Percentiles rank a stretch among this genome's conserved stretches.
Evolutionary conservation across 441 rosid species (phyloP).

Genomic region (Aleurites moluccanus): DNA sequence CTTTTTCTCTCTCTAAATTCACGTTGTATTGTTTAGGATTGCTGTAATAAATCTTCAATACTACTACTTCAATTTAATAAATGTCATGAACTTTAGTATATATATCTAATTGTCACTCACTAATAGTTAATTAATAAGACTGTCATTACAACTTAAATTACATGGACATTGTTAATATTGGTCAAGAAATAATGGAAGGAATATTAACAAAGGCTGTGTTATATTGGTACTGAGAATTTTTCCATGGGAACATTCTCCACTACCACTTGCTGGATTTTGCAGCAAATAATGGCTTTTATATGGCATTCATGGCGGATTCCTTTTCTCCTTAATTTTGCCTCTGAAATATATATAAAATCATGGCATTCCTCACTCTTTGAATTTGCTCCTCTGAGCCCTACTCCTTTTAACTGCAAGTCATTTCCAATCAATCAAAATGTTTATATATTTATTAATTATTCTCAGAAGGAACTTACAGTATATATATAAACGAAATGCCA

Average conservation of each 20-base stretch:
- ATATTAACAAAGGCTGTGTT: too few relatives aligned
- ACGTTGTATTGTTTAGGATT: conserved; percentile 17
- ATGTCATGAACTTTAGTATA: not conserved
- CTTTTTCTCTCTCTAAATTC: not conserved
- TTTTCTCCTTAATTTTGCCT: too few relatives aligned
- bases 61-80: not conserved
- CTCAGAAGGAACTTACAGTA: not conserved
- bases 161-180: too few relatives aligned
- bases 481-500: not conserved
- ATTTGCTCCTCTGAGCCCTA: not conserved
- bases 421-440: not conserved
- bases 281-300: too few relatives aligned
- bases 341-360: not conserved
- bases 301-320: too few relatives aligned
- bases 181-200: too few relatives aligned
- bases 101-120: not conserved
- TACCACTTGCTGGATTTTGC: too few relatives aligned
- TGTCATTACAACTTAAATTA: too few relatives aligned
- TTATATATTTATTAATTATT: not conserved
- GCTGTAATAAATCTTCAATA: conserved; percentile 9
- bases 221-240: too few relatives aligned
- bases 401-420: not conserved
- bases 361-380: not conserved
- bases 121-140: too few relatives aligned
- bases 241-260: too few relatives aligned